A percentile compares a stretch with the other conserved stretches of the same genome.
These are phyloP conservation scores for Fragilariopsis cylindrus DNA, from an alignment of 108 stramenopile genomes.

Conservation along the genomic window DNA sequence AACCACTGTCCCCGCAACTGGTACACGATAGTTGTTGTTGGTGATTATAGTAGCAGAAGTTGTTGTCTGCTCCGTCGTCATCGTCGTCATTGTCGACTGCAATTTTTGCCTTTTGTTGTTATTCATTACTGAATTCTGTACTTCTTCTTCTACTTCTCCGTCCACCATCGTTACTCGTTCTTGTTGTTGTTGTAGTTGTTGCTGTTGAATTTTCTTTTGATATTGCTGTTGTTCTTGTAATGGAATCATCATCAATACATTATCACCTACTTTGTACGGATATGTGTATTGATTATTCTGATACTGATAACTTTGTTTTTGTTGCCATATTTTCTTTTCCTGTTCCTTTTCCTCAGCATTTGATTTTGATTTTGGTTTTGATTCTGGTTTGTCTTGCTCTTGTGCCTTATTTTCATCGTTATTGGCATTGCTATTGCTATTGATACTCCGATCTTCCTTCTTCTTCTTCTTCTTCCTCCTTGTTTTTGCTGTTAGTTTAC, in stretches of 20 bases:
- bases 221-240: background rate
- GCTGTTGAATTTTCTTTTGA: background rate
- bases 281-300: conserved; percentile 1
- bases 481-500: no score
- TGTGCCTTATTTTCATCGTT: no score
- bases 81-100: no score
- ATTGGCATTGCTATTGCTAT: no score
- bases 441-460: no score
- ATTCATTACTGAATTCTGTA: background rate
- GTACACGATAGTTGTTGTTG: background rate
- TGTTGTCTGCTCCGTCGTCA: no score
- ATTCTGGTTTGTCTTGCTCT: no score
- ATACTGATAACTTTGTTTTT: background rate
- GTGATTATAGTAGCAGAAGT: background rate
- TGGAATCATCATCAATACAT: conserved; percentile 1
- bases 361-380: no score
- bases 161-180: background rate
- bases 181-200: background rate
- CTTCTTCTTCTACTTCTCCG: background rate
- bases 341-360: background rate
- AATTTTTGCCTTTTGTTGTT: no score
- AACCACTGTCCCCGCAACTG: background rate
- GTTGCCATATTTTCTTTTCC: background rate
- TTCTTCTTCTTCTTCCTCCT: no score
- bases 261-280: conserved; percentile 7